Base-by-base conservation (phyloP, 768 basidiomycete genomes). In the Russula lepida region DNA sequence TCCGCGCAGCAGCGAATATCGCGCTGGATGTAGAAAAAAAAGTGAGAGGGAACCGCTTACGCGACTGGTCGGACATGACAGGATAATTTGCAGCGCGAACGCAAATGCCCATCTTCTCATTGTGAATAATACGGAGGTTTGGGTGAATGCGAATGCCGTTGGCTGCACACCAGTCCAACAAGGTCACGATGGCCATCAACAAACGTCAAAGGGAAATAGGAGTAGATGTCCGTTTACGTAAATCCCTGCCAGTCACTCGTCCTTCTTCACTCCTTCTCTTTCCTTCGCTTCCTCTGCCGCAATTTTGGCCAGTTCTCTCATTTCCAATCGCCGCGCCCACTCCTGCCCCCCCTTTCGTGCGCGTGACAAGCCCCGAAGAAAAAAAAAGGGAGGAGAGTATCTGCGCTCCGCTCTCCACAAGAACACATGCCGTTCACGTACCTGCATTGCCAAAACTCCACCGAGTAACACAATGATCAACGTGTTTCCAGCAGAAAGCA, bases 401-500 rank as follows among this genome's bases (percentile, higher is more conserved):
- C 15, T 17, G 27, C 39, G n/a, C 28, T 58, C 56, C 48, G 9
- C 27, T 48, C 2, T 35, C 25, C 3, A 35, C 32, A 63, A 21
- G 3, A 51, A 53, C 35, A 37, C 51, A 23, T 27, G 53, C 25
- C 8, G 28, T 52, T 33, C 49, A 74, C 82, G 72, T 70, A 88
- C 90, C 82, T 93, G 91, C 57, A 93, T 76, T 33, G 75, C 69
- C 23, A 93, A 77, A 56, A 93, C 79, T 11, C 79, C 81, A 21
- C 80, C 79, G 15, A 93, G 77, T 54, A 84, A 78, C 7, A 84
- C 76, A 56, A 86, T 84, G 56, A 92, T 85, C 61, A 98, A 86
- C 52, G 89, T 82, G 69, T 97, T 95, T 11, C 86, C 93, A 6
- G 95, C 95, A 28, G 87, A 84, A 25, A 95, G 76, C 5, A 97